Conservation (phyloP, 2,329 filamentous ascomycete genomes). For the Diaporthe vexans region DNA sequence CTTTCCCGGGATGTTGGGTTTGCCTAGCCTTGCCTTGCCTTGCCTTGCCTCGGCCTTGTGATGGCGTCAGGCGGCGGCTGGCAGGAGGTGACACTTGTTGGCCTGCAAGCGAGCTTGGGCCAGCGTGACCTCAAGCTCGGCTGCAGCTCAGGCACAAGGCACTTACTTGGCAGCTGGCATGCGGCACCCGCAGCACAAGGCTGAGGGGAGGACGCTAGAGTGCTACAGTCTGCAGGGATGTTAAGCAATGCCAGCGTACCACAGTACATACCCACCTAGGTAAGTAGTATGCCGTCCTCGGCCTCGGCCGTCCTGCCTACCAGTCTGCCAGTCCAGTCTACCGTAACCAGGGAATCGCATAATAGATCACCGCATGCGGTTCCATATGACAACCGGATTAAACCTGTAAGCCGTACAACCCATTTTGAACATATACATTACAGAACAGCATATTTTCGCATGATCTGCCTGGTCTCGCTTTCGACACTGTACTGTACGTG, state of each 20-base stretch:
- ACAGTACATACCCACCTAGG: too few species aligned
- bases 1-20: neutral
- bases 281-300: neutral
- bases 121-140: conserved; percentile 25
- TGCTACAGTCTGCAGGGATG: conserved; percentile 16
- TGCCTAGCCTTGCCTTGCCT: conserved; percentile 12
- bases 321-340: neutral
- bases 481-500: neutral
- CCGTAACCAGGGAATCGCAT: neutral
- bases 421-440: neutral
- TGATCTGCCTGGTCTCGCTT: neutral
- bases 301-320: neutral
- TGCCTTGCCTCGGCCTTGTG: conserved; percentile 29
- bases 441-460: neutral
- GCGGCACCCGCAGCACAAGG: conserved; percentile 21
- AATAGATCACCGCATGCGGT: neutral
- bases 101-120: conserved; percentile 28
- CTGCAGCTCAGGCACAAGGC: conserved; percentile 22
- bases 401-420: neutral
- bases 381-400: neutral
- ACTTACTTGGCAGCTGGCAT: conserved; percentile 7
- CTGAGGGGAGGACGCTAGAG: conserved; percentile 3
- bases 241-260: neutral
- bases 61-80: conserved; percentile 32
- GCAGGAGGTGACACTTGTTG: conserved; percentile 24